These are phyloP conservation scores for Ustilago esculenta DNA, from an alignment of 1,284 basidiomycete species.

Conservation along the genomic window DNA sequence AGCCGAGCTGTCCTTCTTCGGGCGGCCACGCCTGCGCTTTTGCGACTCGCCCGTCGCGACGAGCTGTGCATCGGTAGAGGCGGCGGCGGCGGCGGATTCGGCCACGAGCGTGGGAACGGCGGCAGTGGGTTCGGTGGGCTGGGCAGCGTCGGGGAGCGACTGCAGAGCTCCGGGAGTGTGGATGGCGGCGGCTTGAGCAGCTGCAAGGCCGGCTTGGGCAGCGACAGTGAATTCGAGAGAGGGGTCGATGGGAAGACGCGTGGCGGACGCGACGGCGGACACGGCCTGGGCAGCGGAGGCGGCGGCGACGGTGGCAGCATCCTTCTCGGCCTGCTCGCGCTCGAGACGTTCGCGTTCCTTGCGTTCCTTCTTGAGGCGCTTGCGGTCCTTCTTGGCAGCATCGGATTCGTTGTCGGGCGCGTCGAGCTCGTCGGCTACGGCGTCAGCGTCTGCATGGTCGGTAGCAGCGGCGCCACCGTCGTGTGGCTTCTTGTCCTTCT, in stretches of 20 bases:
- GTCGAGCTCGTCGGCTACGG: constrained; percentile 17
- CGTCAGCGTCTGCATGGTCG: constrained; percentile 32
- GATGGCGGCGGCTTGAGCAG: constrained; percentile 8
- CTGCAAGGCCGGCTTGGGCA: constrained; percentile 2
- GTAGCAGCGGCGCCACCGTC: constrained; percentile 8
- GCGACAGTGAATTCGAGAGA: constrained; percentile 14
- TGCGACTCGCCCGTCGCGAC: constrained; percentile 12
- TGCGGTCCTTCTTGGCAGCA: constrained; percentile 21
- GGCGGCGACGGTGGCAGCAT: constrained; percentile 46
- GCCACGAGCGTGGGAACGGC: constrained; percentile 2
- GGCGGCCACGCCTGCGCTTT: constrained; percentile 41
- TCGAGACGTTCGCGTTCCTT: constrained; percentile 38
- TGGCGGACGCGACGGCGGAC: constrained; percentile 35
- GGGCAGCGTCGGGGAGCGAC: constrained; percentile 1
- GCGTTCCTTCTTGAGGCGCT: constrained; percentile 49
- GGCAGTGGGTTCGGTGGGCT: constrained; percentile 3
- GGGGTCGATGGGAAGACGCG: constrained; percentile 44
- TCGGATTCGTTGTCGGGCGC: constrained; percentile 9
- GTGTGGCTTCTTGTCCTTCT: constrained; percentile 21
- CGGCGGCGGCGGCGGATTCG: constrained; percentile 3
- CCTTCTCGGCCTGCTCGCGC: constrained; percentile 48
- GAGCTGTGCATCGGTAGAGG: constrained; percentile 7
- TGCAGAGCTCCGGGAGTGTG: neutral
- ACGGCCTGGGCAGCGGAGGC: constrained; percentile 45
- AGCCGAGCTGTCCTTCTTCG: constrained; percentile 29